phyloP scores from a whole-genome alignment of 2,329 filamentous ascomycete genomes.

The Xylaria sp. region DNA sequence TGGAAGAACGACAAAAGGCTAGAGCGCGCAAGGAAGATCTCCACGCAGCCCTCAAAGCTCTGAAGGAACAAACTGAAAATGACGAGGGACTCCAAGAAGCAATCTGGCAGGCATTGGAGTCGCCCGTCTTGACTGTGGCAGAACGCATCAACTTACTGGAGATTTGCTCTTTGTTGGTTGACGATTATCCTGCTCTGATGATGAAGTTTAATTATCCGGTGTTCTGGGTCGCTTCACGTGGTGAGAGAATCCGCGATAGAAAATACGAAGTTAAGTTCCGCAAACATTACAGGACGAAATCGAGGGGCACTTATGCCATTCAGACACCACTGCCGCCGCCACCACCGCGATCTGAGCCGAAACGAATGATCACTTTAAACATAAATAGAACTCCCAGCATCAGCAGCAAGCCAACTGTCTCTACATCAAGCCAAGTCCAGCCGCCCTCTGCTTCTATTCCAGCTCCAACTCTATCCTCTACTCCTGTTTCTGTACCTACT shows the following conservation, averaged over 20 bases:
- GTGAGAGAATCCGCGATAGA: slow-evolving; percentile 41
- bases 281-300: slow-evolving; percentile 43
- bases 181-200: slow-evolving; percentile 57
- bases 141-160: slow-evolving; percentile 63
- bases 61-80: slow-evolving; percentile 59
- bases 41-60: slow-evolving; percentile 56
- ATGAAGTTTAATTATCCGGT: slow-evolving; percentile 59
- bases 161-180: slow-evolving; percentile 61
- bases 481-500: slow-evolving; percentile 22
- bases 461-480: slow-evolving; percentile 11
- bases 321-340: slow-evolving; percentile 36
- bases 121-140: slow-evolving; percentile 56
- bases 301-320: slow-evolving; percentile 43
- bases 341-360: slow-evolving; percentile 44
- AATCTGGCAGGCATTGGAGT: slow-evolving; percentile 62
- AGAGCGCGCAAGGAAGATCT: slow-evolving; percentile 61
- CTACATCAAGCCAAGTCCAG: slow-evolving; percentile 27
- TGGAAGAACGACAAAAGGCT: slow-evolving; percentile 57
- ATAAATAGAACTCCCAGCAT: slow-evolving; percentile 44
- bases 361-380: slow-evolving; percentile 49
- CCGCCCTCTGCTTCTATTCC: slow-evolving; percentile 24
- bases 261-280: slow-evolving; percentile 43
- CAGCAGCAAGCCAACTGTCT: slow-evolving; percentile 30
- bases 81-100: slow-evolving; percentile 56
- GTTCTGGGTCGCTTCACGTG: slow-evolving; percentile 54